A percentile compares a stretch with the other conserved stretches of the same genome.
Evolutionary conservation across 768 basidiomycete species (phyloP).

Genomic region (Lentinula guzmanii): DNA sequence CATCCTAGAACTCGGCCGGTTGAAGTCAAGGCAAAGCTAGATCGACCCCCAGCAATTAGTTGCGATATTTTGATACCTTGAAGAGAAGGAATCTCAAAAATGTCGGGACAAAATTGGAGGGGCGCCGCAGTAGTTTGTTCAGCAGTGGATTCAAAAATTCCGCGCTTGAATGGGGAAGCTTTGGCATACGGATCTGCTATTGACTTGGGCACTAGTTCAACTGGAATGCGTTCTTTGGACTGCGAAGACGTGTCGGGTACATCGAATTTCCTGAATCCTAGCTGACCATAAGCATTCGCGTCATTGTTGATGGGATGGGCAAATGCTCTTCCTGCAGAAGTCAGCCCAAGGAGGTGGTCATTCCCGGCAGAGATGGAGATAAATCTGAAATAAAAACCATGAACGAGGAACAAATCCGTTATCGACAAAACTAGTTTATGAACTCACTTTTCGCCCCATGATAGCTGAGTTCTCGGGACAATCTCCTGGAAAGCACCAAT

Average conservation of each 20-base stretch:
- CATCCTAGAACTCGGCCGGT: constrained; percentile 77
- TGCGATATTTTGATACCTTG: constrained; percentile 57
- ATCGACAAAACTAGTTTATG: background rate
- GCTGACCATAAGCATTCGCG: constrained; percentile 80
- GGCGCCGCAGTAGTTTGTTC: constrained; percentile 22
- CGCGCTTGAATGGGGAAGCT: constrained; percentile 33
- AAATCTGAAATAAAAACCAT: constrained; percentile 41
- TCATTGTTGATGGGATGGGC: constrained; percentile 66
- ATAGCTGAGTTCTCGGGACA: constrained; percentile 46
- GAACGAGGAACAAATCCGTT: background rate
- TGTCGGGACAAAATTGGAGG: constrained; percentile 58
- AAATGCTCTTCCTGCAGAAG: constrained; percentile 71
- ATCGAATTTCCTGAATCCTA: constrained; percentile 67
- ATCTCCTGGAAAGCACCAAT: constrained; percentile 55
- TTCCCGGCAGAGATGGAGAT: constrained; percentile 66
- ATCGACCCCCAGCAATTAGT: constrained; percentile 65
- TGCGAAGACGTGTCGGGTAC: constrained; percentile 31
- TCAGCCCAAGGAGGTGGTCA: constrained; percentile 67
- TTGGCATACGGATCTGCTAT: constrained; percentile 44
- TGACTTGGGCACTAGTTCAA: constrained; percentile 55
- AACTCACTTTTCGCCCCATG: constrained; percentile 61
- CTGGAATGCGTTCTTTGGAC: constrained; percentile 28
- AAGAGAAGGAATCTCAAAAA: constrained; percentile 77
- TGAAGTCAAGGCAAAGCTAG: constrained; percentile 65
- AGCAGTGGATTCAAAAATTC: constrained; percentile 24